A percentile compares a stretch with the other conserved stretches of the same genome.
Conservation (phyloP, 306 rosid genomes). For the Crotalaria pallida region DNA sequence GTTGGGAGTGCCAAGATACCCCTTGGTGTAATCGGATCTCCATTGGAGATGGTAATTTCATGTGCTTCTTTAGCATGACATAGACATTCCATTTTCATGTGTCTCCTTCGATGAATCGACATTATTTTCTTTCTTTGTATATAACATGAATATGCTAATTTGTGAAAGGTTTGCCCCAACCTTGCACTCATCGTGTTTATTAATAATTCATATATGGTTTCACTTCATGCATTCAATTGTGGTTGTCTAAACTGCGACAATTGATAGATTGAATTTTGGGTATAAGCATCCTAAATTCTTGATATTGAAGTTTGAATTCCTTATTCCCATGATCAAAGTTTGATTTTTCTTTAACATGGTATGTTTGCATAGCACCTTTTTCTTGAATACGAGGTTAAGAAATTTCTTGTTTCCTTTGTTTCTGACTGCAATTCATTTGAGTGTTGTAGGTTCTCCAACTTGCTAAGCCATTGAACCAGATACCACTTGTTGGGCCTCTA, state of each 20-base stretch:
- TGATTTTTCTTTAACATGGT: background rate
- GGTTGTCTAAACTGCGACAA: background rate
- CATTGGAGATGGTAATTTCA: conserved; percentile 75
- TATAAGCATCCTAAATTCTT: background rate
- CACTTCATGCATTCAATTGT: background rate
- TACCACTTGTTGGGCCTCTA: conserved; percentile 85
- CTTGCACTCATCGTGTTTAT: background rate
- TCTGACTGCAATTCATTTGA: conserved; percentile 16
- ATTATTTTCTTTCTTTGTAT: conserved; percentile 6
- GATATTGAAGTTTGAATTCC: conserved; percentile 3
- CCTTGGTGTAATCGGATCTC: conserved; percentile 76
- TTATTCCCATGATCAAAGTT: background rate
- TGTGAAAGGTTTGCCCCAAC: background rate
- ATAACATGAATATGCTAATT: background rate
- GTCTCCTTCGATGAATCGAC: background rate
- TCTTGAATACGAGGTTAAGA: conserved; percentile 15
- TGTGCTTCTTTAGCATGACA: conserved; percentile 9
- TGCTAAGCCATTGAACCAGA: conserved; percentile 57
- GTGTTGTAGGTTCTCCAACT: conserved; percentile 60
- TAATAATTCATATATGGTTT: conserved; percentile 1
- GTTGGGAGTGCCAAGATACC: conserved; percentile 84
- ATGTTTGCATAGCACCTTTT: background rate
- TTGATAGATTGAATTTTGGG: conserved; percentile 8
- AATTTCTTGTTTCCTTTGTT: background rate
- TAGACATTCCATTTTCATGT: background rate